A percentile compares a stretch with the other conserved stretches of the same genome.
phyloP scores from a whole-genome alignment of 2,329 filamentous ascomycete species.

The Neoascochyta sp. region DNA sequence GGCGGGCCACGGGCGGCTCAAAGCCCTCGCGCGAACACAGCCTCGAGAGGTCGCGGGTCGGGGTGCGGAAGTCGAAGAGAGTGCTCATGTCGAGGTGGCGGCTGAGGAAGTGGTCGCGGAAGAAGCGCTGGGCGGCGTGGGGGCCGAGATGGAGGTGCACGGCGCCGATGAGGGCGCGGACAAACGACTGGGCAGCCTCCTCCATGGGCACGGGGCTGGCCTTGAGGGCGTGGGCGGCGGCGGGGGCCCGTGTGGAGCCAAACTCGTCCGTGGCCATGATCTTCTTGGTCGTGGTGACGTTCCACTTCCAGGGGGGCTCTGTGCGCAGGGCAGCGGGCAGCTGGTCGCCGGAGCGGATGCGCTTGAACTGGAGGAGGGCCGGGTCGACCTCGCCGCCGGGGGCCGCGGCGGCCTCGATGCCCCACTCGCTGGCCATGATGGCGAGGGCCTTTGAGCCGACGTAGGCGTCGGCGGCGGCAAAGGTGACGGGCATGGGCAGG shows the following conservation, averaged over 20 bases:
- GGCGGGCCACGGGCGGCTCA: constrained; percentile 76
- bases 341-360: constrained; percentile 35
- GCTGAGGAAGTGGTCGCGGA: constrained; percentile 77
- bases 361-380: constrained; percentile 76
- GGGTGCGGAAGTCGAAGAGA: constrained; percentile 80
- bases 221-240: constrained; percentile 20
- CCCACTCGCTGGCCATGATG: constrained; percentile 78
- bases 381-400: constrained; percentile 91
- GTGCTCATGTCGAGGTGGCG: constrained; percentile 70
- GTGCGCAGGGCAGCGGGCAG: constrained; percentile 22
- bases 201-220: constrained; percentile 42
- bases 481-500: constrained; percentile 82
- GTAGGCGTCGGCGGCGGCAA: constrained; percentile 81
- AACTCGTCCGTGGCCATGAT: constrained; percentile 83
- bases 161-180: constrained; percentile 77
- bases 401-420: constrained; percentile 79
- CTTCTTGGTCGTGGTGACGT: constrained; percentile 56
- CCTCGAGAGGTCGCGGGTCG: constrained; percentile 75
- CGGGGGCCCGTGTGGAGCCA: constrained; percentile 57
- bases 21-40: constrained; percentile 89
- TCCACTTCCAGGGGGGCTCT: constrained; percentile 36
- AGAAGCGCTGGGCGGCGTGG: constrained; percentile 74
- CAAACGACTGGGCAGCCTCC: constrained; percentile 68
- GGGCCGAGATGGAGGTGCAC: constrained; percentile 82
- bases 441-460: constrained; percentile 71